phyloP scores from a whole-genome alignment of 768 basidiomycete species.

The Lactifluus subvellereus region DNA sequence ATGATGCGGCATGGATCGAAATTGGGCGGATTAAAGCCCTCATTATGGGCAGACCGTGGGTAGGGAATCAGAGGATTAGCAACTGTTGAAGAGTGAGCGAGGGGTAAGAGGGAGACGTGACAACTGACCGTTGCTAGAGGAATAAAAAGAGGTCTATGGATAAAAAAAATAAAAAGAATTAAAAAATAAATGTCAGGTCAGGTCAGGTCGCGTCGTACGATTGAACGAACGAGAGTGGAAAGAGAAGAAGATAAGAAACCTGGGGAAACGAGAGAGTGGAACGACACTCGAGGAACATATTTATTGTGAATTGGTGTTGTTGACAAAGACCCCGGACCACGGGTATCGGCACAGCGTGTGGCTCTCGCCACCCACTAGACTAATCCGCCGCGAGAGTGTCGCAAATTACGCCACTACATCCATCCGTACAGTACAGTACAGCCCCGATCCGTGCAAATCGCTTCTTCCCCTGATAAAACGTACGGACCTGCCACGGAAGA shows the following conservation, averaged over 20 bases:
- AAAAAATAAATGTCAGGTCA: not conserved
- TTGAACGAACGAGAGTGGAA: slow-evolving; percentile 6
- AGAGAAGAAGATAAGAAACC: slow-evolving; percentile 5
- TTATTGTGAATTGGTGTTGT: slow-evolving; percentile 12
- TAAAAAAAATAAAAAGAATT: not conserved
- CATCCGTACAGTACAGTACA: not conserved
- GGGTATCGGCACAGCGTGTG: not conserved
- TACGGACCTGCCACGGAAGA: not conserved
- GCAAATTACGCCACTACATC: slow-evolving; percentile 12
- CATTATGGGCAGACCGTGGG: slow-evolving; percentile 34
- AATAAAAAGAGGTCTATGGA: slow-evolving; percentile 11
- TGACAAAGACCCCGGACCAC: slow-evolving; percentile 22
- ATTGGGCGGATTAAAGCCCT: slow-evolving; percentile 60
- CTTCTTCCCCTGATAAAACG: not conserved
- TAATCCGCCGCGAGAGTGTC: not conserved
- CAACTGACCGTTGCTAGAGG: not conserved
- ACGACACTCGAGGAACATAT: slow-evolving; percentile 14
- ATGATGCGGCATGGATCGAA: slow-evolving; percentile 66
- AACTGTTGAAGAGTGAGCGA: not conserved
- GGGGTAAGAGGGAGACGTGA: not conserved
- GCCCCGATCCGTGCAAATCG: not conserved
- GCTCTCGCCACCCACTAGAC: too few species aligned
- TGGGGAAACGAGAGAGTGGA: not conserved
- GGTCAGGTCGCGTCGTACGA: slow-evolving; percentile 5
- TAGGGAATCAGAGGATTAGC: slow-evolving; percentile 10